Evolutionary conservation across 2,329 filamentous ascomycete species (phyloP), one percentile per base, ranked within the genome.

Genomic region (Penicillium sp.): DNA sequence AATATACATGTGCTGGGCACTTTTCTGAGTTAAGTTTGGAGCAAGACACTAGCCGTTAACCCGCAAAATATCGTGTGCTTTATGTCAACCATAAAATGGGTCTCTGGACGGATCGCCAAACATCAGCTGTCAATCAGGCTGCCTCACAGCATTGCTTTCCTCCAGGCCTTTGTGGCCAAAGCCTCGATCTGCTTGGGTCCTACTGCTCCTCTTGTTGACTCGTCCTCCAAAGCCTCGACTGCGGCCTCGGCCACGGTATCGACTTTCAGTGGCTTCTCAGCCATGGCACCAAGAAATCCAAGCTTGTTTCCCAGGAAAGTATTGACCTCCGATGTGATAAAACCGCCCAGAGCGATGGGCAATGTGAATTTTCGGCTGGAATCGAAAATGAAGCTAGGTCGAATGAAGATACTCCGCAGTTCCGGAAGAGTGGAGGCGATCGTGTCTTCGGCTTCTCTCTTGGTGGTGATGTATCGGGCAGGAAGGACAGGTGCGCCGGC

Each of bases 351-450:
- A 2, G 95, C 95, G 71, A 98, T 84, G 1, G 91, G 90, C 66
- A 98, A 75, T 1, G 95, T 98, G 64, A 97, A 83, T 16, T 86
- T 84, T 59, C 95, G 84, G 57, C 88, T 91, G 53, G 81, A 83
- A 72, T 98, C 95, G 75, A 93, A 99, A 80, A 99, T 81, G 75
- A 99, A 95, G 0, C 90, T 90, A 11, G 93, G 86, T 29, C 95
- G 84, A 53, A 96, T 77, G 73, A 97, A 98, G 58, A 98, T 79
- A 61, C 84, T 86, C 21, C 95, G 85, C 83, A 96, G 86, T 26
- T 80, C 73, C 0, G 90, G 89, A 66, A 96, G 92, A 62, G 85
- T 84, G 53, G 81, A 83, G 31, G 86, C 78, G 66, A 97, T 91
- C 26, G 86, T 83, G 56, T 80, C 83, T 77, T 99, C 95, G 8